phyloP scores from a whole-genome alignment of 768 basidiomycete species.

The Termitomyces titanicus region DNA sequence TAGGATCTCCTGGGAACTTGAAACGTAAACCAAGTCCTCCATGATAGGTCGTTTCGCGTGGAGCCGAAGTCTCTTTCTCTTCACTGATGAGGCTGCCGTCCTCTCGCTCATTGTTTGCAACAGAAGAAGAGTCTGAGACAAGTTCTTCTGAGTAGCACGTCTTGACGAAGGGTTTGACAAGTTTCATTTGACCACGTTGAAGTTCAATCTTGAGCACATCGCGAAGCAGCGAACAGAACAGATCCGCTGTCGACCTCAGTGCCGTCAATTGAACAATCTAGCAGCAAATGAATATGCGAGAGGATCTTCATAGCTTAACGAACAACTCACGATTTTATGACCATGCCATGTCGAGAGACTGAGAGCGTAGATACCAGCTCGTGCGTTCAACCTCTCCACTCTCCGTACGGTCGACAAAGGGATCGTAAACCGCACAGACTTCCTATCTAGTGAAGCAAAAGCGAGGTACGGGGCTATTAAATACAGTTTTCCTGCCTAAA shows the following conservation, averaged over 20 bases:
- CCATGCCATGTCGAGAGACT: constrained; percentile 94
- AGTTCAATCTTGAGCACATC: constrained; percentile 88
- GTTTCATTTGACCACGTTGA: constrained; percentile 90
- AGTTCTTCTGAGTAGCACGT: constrained; percentile 95
- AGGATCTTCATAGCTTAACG: neutral
- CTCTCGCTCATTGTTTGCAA: constrained; percentile 65
- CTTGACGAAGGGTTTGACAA: constrained; percentile 84
- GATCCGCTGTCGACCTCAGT: constrained; percentile 87
- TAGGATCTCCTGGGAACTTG: constrained; percentile 90
- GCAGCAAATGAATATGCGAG: constrained; percentile 4
- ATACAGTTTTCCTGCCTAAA: constrained; percentile 85
- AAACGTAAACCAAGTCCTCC: constrained; percentile 79
- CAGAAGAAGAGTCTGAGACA: constrained; percentile 50
- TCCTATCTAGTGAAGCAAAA: constrained; percentile 87
- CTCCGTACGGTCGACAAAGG: constrained; percentile 90
- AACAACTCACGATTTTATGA: constrained; percentile 74
- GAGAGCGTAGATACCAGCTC: constrained; percentile 94
- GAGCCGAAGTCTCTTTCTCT: constrained; percentile 42
- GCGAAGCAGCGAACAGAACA: constrained; percentile 86
- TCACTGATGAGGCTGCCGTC: constrained; percentile 62
- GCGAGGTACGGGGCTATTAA: constrained; percentile 87
- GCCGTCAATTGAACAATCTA: constrained; percentile 93
- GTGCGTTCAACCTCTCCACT: constrained; percentile 90
- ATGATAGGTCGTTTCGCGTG: constrained; percentile 56
- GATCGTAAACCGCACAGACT: constrained; percentile 87